Evolutionary conservation across 2,329 filamentous ascomycete genomes (phyloP), one percentile per base, ranked within the genome.

Genomic region (Blastomyces parvus): DNA sequence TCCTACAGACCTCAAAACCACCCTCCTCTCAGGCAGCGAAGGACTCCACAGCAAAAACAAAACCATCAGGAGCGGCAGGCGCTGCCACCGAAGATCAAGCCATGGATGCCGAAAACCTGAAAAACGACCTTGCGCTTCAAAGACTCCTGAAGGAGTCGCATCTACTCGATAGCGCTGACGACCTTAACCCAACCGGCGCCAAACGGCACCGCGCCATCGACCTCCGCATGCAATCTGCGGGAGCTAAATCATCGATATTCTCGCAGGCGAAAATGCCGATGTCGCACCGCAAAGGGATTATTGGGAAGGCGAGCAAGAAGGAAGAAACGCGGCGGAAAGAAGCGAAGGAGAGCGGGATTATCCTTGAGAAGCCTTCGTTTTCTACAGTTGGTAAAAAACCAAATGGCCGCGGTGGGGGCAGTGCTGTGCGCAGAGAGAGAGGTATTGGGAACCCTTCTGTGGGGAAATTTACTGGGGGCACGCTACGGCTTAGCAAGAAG

Each of bases 91-190:
- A 88, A 72, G 75, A 80, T 30, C 75, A 79, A 13, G 88, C 96
- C 50, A 85, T 97, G 19, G 69, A 67, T 38, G 66, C 62, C 8
- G 66, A 64, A 61, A 84, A 92, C 0, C 82, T 97, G n/a, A 91
- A 92, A 74, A 92, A 97, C 75, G 94, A 99, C 75, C 86, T 97
- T 62, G 92, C 90, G 44, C 85, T 99, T 17, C 93, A 97, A 74
- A 88, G 91, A 57, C 86, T 99, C 50, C 85, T 99, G 64, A 84
- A 88, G 69, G 94, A 99, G 81, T 97, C 92, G 0, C 91, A 96
- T 76, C 87, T 97, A 66, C 82, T 97, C 22, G 91, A 92, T 74
- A 92, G 97, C 75, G 94, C 97, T 74, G 86, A 96, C 62, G 92
- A 90, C 48, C 86, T 99, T 17, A 81, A 83, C 55, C 80, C 82